Evolutionary conservation across 768 basidiomycete species (phyloP).

Genomic region (Leccinum truebloodii): DNA sequence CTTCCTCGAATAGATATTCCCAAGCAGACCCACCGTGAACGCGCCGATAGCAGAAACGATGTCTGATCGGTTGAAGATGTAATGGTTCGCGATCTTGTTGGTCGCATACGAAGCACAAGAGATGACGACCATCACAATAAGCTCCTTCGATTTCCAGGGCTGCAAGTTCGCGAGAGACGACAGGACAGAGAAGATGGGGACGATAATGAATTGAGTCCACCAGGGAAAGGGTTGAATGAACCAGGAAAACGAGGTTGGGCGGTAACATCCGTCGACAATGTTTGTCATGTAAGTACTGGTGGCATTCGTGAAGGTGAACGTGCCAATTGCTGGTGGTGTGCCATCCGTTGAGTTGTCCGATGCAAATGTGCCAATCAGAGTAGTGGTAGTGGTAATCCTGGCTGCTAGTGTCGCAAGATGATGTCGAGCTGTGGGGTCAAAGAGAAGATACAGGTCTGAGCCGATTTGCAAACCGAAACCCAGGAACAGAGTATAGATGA

Average conservation of each 20-base stretch:
- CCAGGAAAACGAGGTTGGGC: conserved; percentile 67
- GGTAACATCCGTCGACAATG: conserved; percentile 69
- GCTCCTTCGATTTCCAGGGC: conserved; percentile 67
- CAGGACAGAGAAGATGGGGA: conserved; percentile 70
- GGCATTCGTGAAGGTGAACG: conserved; percentile 65
- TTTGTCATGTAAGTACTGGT: conserved; percentile 46
- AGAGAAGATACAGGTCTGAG: conserved; percentile 73
- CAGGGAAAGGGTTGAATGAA: conserved; percentile 79
- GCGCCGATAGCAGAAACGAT: conserved; percentile 85
- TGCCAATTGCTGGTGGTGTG: conserved; percentile 51
- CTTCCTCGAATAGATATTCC: conserved; percentile 78
- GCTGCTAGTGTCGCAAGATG: conserved; percentile 55
- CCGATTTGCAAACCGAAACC: conserved; percentile 87
- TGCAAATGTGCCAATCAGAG: conserved; percentile 66
- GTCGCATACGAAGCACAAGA: conserved; percentile 78
- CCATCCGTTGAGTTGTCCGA: conserved; percentile 51
- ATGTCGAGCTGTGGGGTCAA: conserved; percentile 58
- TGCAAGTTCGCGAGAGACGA: conserved; percentile 79
- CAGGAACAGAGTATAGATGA: conserved; percentile 83
- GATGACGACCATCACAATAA: conserved; percentile 83
- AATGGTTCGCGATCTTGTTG: conserved; percentile 82
- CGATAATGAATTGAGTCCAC: conserved; percentile 76
- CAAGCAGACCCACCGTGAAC: conserved; percentile 75
- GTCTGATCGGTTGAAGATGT: conserved; percentile 83
- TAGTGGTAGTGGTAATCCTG: conserved; percentile 47